Conservation (phyloP, 1,284 basidiomycete genomes). For the Trichosporon sp. region DNA sequence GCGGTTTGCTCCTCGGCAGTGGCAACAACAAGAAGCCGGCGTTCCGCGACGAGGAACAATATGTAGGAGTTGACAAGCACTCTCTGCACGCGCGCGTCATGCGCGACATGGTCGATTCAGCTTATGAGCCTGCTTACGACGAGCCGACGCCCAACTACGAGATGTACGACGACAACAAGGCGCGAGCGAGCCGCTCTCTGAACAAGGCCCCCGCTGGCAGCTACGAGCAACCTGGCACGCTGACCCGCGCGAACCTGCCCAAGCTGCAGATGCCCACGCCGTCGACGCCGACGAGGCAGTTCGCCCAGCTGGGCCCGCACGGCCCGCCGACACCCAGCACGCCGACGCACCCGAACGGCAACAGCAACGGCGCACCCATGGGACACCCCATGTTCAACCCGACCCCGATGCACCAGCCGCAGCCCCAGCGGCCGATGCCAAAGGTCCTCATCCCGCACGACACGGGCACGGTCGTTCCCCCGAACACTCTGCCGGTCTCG, state of each 20-base stretch:
- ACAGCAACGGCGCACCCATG: not conserved
- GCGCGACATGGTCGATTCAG: slow-evolving; percentile 18
- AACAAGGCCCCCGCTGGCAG: not conserved
- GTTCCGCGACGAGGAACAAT: slow-evolving; percentile 16
- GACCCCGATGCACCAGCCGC: slow-evolving; percentile 12
- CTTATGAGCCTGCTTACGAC: slow-evolving; percentile 17
- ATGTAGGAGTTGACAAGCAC: slow-evolving; percentile 8
- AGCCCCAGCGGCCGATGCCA: slow-evolving; percentile 13
- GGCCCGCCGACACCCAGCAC: slow-evolving; percentile 16
- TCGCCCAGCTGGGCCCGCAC: not conserved
- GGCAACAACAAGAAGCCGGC: not conserved
- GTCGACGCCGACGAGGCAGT: slow-evolving; percentile 1
- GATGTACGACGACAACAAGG: slow-evolving; percentile 14
- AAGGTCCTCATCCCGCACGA: slow-evolving; percentile 10
- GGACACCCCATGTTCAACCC: slow-evolving; percentile 13
- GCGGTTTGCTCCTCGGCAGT: slow-evolving; percentile 27
- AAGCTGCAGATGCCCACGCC: slow-evolving; percentile 1
- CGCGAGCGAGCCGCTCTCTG: slow-evolving; percentile 12
- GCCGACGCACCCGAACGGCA: slow-evolving; percentile 13
- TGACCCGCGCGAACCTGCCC: slow-evolving; percentile 4
- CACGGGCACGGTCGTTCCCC: slow-evolving; percentile 15
- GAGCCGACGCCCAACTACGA: slow-evolving; percentile 17
- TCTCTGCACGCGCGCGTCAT: slow-evolving; percentile 16
- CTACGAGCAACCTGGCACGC: slow-evolving; percentile 9
- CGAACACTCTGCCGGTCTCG: slow-evolving; percentile 22